A percentile compares a stretch with the other conserved stretches of the same genome.
Conservation (phyloP, 192 early-diverging fungal species). For the Chytriomyces confervae region DNA sequence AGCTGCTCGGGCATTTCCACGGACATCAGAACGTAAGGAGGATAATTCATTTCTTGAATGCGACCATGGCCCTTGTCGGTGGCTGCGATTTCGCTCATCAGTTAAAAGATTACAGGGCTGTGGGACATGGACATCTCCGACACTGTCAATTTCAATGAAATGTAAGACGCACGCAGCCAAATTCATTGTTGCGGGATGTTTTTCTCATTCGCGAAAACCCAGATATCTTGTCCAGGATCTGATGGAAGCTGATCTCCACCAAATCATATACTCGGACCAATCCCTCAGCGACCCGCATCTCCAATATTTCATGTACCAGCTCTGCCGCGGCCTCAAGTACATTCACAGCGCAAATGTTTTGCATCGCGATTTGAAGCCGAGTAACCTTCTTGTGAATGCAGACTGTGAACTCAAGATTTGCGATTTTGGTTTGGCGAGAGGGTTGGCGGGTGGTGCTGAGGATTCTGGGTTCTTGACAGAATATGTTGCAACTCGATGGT, state of each 20-base stretch:
- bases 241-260: slow-evolving; percentile 93
- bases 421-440: slow-evolving; percentile 95
- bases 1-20: slow-evolving; percentile 87
- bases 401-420: slow-evolving; percentile 99
- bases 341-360: slow-evolving; percentile 95
- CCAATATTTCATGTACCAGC: slow-evolving; percentile 98
- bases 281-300: slow-evolving; percentile 94
- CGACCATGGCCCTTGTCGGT: not conserved
- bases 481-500: slow-evolving; percentile 97
- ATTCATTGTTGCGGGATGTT: not conserved
- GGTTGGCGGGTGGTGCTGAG: slow-evolving; percentile 67
- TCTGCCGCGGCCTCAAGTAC: slow-evolving; percentile 75
- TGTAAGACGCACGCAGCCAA: slow-evolving; percentile 72
- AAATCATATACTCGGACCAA: slow-evolving; percentile 79
- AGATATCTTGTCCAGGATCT: slow-evolving; percentile 95
- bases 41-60: slow-evolving; percentile 1
- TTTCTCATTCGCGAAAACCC: not conserved
- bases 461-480: slow-evolving; percentile 30
- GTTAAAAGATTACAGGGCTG: slow-evolving; percentile 79
- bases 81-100: not conserved
- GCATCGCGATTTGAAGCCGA: slow-evolving; percentile 95
- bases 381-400: slow-evolving; percentile 96
- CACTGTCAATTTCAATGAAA: slow-evolving; percentile 76
- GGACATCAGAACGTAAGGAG: slow-evolving; percentile 84
- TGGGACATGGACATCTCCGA: slow-evolving; percentile 90